Conservation (phyloP, 805 yeast species). For the Saccharomycopsis sp. region DNA sequence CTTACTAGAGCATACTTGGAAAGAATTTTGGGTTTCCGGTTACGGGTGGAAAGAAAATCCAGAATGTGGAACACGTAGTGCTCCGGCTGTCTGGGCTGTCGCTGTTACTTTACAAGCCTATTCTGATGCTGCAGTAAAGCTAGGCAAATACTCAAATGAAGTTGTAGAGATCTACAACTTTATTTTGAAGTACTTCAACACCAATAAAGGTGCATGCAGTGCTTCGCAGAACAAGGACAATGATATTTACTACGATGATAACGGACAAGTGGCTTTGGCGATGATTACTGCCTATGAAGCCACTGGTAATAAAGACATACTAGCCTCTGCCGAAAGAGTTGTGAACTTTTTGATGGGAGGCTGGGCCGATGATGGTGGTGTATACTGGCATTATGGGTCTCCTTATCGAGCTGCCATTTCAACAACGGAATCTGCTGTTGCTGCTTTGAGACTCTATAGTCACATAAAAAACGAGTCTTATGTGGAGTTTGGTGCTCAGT, state of each 20-base stretch:
- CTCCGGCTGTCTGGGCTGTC: constrained; percentile 47
- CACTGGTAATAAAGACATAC: constrained; percentile 44
- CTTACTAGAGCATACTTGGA: background rate
- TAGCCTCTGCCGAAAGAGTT: constrained; percentile 51
- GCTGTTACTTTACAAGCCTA: constrained; percentile 60
- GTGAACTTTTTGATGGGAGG: constrained; percentile 61
- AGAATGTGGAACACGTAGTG: background rate
- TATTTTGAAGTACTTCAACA: background rate
- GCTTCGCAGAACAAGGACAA: constrained; percentile 3
- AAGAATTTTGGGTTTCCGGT: background rate
- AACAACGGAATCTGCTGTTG: constrained; percentile 58
- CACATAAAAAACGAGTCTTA: constrained; percentile 38
- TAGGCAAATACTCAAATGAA: background rate
- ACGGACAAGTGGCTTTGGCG: constrained; percentile 64
- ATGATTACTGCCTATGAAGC: constrained; percentile 61
- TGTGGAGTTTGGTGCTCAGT: constrained; percentile 43
- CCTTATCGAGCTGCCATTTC: constrained; percentile 57
- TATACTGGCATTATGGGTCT: constrained; percentile 58
- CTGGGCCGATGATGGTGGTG: constrained; percentile 51
- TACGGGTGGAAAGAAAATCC: background rate
- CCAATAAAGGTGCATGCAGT: background rate
- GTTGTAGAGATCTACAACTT: background rate
- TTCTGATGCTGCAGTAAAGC: constrained; percentile 43
- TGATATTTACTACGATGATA: constrained; percentile 66
- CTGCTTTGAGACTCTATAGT: constrained; percentile 46